Percentiles rank a stretch among this genome's conserved stretches.
Evolutionary conservation across 2,329 filamentous ascomycete genomes (phyloP).

Genomic region (Pseudogymnoascus sp.): DNA sequence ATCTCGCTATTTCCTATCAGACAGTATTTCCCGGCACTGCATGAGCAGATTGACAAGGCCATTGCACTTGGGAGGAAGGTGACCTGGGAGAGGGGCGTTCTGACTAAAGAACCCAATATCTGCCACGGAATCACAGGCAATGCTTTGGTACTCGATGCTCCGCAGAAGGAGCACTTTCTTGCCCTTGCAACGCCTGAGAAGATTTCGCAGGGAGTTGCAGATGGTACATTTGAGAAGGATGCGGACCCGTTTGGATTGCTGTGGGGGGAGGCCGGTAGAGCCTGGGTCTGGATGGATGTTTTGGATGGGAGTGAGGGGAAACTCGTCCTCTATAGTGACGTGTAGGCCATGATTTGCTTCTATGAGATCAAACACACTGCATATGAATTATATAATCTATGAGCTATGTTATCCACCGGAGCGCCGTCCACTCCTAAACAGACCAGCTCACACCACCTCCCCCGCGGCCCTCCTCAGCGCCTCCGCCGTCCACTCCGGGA

Average conservation of each 20-base stretch:
- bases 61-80: constrained; percentile 45
- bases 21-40: constrained; percentile 47
- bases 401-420: not conserved
- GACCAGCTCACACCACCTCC: not conserved
- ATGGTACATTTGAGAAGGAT: constrained; percentile 44
- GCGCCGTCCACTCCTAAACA: not conserved
- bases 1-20: constrained; percentile 50
- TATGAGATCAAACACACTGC: not conserved
- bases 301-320: constrained; percentile 9
- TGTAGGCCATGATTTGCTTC: not conserved
- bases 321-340: not conserved
- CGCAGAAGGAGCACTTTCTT: constrained; percentile 46
- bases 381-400: not conserved
- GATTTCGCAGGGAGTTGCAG: constrained; percentile 45
- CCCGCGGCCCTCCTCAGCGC: constrained; percentile 1
- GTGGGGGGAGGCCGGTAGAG: constrained; percentile 41
- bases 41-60: constrained; percentile 45
- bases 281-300: constrained; percentile 39
- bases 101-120: constrained; percentile 58
- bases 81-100: constrained; percentile 49
- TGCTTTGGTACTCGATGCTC: constrained; percentile 38
- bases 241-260: constrained; percentile 43
- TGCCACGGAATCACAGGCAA: constrained; percentile 62
- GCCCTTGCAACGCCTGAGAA: constrained; percentile 50
- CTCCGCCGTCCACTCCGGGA: constrained; percentile 18